Conservation (phyloP, 345 rosid species). For the Lumnitzera racemosa region DNA sequence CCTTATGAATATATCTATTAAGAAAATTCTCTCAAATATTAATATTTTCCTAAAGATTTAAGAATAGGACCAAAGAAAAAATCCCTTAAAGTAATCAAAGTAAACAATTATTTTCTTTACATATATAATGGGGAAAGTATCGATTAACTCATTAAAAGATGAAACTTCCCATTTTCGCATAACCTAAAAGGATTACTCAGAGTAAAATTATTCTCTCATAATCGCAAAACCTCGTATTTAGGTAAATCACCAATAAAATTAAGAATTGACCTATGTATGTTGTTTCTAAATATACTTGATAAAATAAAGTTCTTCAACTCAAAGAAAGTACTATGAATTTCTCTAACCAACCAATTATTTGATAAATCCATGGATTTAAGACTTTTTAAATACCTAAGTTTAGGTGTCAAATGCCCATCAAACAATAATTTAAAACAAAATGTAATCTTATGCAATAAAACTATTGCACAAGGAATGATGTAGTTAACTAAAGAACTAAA, state of each 20-base stretch:
- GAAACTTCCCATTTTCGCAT: constrained; percentile 57
- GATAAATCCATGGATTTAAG: constrained; percentile 83
- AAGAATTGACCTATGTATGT: constrained; percentile 72
- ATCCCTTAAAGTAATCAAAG: constrained; percentile 64
- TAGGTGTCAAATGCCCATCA: constrained; percentile 50
- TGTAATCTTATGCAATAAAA: constrained; percentile 35
- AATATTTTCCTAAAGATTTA: constrained; percentile 57
- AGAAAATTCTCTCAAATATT: constrained; percentile 66
- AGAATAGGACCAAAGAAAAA: constrained; percentile 79
- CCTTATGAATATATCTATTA: constrained; percentile 79
- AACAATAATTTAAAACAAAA: constrained; percentile 9
- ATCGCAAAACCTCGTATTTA: constrained; percentile 66
- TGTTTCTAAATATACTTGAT: constrained; percentile 74
- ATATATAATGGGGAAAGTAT: constrained; percentile 63
- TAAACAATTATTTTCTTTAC: constrained; percentile 60
- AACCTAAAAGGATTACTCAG: constrained; percentile 57
- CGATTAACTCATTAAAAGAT: constrained; percentile 77
- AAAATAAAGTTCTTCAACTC: constrained; percentile 63
- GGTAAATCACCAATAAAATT: constrained; percentile 73
- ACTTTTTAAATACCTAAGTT: constrained; percentile 57
- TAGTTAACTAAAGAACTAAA: constrained; percentile 64
- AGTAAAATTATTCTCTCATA: constrained; percentile 91
- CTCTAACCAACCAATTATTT: constrained; percentile 70
- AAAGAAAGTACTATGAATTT: constrained; percentile 53
- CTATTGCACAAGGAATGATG: constrained; percentile 57